Conservation (phyloP, 768 basidiomycete genomes). For the Kwoniella dejecticola region DNA sequence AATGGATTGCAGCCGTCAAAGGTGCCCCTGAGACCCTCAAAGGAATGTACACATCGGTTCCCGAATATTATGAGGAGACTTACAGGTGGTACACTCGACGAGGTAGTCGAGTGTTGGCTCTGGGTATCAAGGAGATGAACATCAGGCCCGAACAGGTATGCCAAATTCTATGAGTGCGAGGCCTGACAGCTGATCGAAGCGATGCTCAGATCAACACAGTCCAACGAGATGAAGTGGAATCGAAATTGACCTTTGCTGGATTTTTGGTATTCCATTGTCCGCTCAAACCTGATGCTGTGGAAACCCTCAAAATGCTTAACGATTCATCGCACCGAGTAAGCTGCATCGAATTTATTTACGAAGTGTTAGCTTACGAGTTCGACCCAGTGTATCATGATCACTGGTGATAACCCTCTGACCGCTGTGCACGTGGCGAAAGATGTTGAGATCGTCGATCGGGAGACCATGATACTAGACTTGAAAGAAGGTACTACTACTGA, state of each 20-base stretch:
- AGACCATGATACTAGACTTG: conserved; percentile 86
- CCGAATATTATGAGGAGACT: conserved; percentile 83
- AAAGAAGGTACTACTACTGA: conserved; percentile 73
- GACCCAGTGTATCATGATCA: conserved; percentile 93
- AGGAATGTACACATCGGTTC: conserved; percentile 73
- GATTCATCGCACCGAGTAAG: conserved; percentile 94
- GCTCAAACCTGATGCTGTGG: conserved; percentile 87
- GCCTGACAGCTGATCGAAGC: not conserved
- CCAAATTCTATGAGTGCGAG: not conserved
- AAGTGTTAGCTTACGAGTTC: not conserved
- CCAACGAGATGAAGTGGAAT: conserved; percentile 78
- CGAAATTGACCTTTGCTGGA: conserved; percentile 77
- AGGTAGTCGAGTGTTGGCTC: conserved; percentile 88
- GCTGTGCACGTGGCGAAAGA: conserved; percentile 93
- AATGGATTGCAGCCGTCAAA: conserved; percentile 68
- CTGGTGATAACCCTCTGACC: conserved; percentile 96
- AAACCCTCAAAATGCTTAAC: conserved; percentile 86
- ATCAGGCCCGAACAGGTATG: conserved; percentile 73
- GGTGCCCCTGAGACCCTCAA: conserved; percentile 98
- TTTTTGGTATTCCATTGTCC: conserved; percentile 99
- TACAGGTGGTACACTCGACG: conserved; percentile 92
- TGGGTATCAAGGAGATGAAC: conserved; percentile 84
- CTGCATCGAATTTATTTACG: conserved; percentile 25
- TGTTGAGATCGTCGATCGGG: conserved; percentile 95
- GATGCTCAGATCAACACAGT: conserved; percentile 77